Evolutionary conservation across 2,329 filamentous ascomycete genomes (phyloP).

Genomic region (Apiospora kogelbergensis): DNA sequence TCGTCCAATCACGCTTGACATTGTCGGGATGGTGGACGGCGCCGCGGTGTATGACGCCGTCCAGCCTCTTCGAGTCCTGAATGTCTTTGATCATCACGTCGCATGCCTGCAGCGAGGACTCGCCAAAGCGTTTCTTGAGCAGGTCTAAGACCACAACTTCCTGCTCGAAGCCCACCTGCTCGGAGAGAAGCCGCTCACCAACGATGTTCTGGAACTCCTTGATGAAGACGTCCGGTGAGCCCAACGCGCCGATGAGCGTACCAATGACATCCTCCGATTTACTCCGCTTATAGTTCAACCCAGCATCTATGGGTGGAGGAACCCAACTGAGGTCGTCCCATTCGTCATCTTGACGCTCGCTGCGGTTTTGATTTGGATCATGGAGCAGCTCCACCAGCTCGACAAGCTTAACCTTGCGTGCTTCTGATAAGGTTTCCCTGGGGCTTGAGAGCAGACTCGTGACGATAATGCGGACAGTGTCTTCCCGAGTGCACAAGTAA

Average conservation of each 20-base stretch:
- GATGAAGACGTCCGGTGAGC: constrained; percentile 88
- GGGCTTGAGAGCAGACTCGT: constrained; percentile 68
- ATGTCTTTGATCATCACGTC: constrained; percentile 98
- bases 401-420: constrained; percentile 52
- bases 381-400: constrained; percentile 69
- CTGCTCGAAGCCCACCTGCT: constrained; percentile 70
- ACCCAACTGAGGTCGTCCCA: constrained; percentile 94
- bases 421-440: constrained; percentile 39
- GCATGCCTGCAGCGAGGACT: constrained; percentile 82
- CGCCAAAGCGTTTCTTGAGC: constrained; percentile 85
- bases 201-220: constrained; percentile 89
- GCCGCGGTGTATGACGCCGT: constrained; percentile 61
- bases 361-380: constrained; percentile 55
- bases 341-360: constrained; percentile 57
- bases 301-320: constrained; percentile 89
- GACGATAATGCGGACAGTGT: constrained; percentile 77
- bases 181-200: constrained; percentile 74
- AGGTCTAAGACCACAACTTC: constrained; percentile 82
- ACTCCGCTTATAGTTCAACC: constrained; percentile 85
- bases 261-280: constrained; percentile 90
- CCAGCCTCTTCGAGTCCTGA: constrained; percentile 75
- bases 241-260: constrained; percentile 83
- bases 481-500: constrained; percentile 76
- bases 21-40: constrained; percentile 25
- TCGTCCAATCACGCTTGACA: constrained; percentile 32